Conservation (phyloP, 164 flowering plant genomes). For the Chimonanthus praecox region DNA sequence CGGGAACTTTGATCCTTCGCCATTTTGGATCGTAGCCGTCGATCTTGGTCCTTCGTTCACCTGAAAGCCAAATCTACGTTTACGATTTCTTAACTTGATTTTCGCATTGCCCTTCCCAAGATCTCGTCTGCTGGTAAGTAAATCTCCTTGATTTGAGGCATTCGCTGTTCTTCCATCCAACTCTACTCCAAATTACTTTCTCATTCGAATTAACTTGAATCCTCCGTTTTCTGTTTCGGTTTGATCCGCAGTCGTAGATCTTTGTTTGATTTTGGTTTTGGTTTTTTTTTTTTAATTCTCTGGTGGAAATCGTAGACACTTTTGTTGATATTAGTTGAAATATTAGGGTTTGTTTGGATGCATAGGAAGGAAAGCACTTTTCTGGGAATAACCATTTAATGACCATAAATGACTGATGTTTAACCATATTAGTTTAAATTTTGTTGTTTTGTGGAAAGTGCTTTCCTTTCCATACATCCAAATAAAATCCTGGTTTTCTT, state of each 20-base stretch:
- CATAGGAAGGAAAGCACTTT: neutral
- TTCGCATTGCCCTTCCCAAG: neutral
- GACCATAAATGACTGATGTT: too few relatives aligned
- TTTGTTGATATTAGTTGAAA: neutral
- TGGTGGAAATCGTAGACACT: neutral
- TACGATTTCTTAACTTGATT: neutral
- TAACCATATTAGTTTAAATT: too few relatives aligned
- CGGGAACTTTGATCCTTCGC: conserved; percentile 2
- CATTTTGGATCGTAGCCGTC: neutral
- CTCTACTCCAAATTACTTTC: neutral
- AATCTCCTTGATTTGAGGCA: neutral
- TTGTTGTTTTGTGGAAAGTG: too few relatives aligned
- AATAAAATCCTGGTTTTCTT: too few relatives aligned
- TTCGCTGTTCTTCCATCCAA: neutral
- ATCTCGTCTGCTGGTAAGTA: neutral
- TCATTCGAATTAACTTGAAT: neutral
- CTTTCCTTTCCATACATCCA: too few relatives aligned
- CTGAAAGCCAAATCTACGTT: neutral
- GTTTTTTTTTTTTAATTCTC: neutral
- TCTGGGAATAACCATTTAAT: too few relatives aligned
- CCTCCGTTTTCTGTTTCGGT: neutral
- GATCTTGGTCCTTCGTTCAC: neutral
- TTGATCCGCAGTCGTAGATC: neutral
- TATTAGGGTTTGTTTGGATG: neutral
- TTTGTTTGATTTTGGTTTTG: neutral